These are phyloP conservation scores for Hymenoscyphus linearis DNA, from an alignment of 2,329 filamentous ascomycete genomes.

Conservation along the genomic window DNA sequence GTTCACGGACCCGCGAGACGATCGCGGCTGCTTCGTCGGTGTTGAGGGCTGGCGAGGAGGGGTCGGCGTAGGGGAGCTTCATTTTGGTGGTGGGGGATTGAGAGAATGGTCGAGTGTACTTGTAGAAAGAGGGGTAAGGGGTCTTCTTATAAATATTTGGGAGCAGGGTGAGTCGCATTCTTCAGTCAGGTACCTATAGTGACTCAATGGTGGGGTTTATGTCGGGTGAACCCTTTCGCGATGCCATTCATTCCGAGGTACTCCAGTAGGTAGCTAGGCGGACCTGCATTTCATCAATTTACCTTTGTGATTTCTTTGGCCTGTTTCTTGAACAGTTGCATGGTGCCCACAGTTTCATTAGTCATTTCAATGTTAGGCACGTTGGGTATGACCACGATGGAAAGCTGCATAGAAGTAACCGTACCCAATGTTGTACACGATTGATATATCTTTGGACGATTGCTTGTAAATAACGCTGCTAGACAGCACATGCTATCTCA, in stretches of 20 bases:
- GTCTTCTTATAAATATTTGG: not conserved
- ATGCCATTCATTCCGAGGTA: not conserved
- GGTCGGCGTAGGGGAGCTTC: constrained; percentile 59
- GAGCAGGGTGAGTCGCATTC: not conserved
- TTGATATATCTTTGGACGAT: not conserved
- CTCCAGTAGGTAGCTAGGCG: no score
- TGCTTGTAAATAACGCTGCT: not conserved
- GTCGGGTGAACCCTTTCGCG: constrained; percentile 3
- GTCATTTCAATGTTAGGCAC: not conserved
- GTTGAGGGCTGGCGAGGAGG: constrained; percentile 44
- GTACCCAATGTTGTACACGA: not conserved
- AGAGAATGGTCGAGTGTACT: not conserved
- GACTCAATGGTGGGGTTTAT: constrained; percentile 1
- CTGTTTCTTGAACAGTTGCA: not conserved
- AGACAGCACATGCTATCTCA: not conserved
- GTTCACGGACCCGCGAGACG: constrained; percentile 57
- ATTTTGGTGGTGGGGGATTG: constrained; percentile 36
- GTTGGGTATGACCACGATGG: no score
- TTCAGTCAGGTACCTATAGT: no score
- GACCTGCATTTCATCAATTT: no score
- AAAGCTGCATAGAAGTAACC: not conserved
- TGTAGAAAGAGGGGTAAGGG: not conserved
- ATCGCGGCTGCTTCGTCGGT: constrained; percentile 48
- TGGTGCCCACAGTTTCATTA: not conserved
- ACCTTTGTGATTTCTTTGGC: no score